Evolutionary conservation across 1,139 yeast species (phyloP).

Genomic region (Geotrichum aggregatum): DNA sequence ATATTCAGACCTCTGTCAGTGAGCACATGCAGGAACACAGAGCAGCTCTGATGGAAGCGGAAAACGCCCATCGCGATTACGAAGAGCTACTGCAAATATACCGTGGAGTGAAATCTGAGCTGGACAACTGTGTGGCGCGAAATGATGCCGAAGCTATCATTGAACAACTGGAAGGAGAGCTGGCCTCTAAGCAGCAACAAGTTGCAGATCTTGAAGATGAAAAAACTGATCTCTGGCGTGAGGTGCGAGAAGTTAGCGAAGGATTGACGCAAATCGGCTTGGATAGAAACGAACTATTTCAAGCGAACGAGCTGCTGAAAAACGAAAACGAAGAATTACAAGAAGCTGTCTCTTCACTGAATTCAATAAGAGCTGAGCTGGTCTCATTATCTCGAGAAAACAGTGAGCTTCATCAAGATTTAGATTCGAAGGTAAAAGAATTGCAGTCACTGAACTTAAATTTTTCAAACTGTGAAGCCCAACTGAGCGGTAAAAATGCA

Average conservation of each 20-base stretch:
- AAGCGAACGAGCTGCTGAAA: constrained; percentile 2
- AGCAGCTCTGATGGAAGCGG: neutral
- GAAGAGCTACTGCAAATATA: constrained; percentile 11
- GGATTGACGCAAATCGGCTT: constrained; percentile 11
- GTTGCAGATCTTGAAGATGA: constrained; percentile 10
- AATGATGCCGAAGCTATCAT: constrained; percentile 2
- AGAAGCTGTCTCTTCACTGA: neutral
- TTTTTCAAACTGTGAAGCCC: constrained; percentile 17
- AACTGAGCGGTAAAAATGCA: constrained; percentile 8
- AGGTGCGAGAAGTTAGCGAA: constrained; percentile 10
- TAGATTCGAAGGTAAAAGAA: constrained; percentile 15
- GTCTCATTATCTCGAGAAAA: constrained; percentile 1
- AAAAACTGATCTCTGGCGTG: constrained; percentile 3
- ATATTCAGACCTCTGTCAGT: constrained; percentile 5
- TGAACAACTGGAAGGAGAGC: constrained; percentile 9
- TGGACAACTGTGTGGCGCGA: constrained; percentile 9
- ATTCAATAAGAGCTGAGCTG: neutral
- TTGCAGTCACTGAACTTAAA: constrained; percentile 8
- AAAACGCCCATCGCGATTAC: constrained; percentile 1
- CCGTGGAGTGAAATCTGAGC: neutral
- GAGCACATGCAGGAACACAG: neutral
- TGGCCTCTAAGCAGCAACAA: constrained; percentile 18
- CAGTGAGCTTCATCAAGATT: neutral
- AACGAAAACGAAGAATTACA: constrained; percentile 8
- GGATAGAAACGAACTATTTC: constrained; percentile 3